Percentiles rank a stretch among this genome's conserved stretches.
Conservation (phyloP, 768 basidiomycete genomes). For the Aureoboletus auriporus region DNA sequence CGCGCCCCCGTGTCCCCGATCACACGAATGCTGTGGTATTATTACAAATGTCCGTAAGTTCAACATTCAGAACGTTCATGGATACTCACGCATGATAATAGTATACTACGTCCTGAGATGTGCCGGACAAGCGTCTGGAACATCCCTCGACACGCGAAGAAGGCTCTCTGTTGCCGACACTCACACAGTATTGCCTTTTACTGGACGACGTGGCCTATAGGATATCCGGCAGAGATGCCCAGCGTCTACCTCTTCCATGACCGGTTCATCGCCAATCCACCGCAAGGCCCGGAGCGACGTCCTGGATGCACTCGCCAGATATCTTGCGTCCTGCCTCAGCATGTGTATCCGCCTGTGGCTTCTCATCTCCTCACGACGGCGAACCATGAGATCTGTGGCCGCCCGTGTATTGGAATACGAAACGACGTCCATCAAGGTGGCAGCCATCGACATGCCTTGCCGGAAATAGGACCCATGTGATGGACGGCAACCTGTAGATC, state of each 20-base stretch:
- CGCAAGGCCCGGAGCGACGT: conserved; percentile 29
- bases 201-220: conserved; percentile 34
- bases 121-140: too few species aligned
- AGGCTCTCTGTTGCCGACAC: too few species aligned
- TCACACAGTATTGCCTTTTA: too few species aligned
- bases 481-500: conserved; percentile 6
- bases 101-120: too few species aligned
- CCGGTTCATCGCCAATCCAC: conserved; percentile 24
- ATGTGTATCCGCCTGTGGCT: conserved; percentile 25
- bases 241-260: conserved; percentile 33
- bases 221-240: conserved; percentile 18
- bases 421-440: conserved; percentile 26
- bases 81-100: too few species aligned
- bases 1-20: too few species aligned
- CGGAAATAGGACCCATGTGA: background rate
- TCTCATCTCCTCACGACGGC: conserved; percentile 35
- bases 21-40: too few species aligned
- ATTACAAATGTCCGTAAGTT: too few species aligned
- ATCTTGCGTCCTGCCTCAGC: conserved; percentile 28
- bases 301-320: conserved; percentile 32
- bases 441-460: background rate
- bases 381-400: conserved; percentile 34
- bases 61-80: too few species aligned
- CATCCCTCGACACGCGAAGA: too few species aligned
- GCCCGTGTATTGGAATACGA: conserved; percentile 32